phyloP scores from a whole-genome alignment of 192 early-diverging fungal genomes.

The Podila horticola region DNA sequence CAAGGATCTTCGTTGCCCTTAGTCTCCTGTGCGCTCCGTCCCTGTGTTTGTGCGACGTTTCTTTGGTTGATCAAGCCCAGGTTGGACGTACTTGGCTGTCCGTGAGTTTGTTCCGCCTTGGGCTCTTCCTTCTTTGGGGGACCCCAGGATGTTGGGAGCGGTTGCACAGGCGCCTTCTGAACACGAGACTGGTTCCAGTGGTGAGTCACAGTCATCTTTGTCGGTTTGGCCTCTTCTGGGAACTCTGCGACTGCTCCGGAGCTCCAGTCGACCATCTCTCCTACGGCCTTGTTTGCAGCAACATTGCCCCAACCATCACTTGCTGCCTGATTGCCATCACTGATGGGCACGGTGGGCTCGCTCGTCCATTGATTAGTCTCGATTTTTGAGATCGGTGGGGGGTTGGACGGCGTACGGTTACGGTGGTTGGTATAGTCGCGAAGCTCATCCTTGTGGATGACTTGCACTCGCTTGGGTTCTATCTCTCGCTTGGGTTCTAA shows the following conservation, averaged over 20 bases:
- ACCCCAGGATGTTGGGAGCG: neutral
- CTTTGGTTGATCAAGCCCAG: no score
- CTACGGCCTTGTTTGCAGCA: conserved; percentile 3
- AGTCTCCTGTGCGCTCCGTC: no score
- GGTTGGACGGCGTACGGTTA: no score
- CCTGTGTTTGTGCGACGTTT: no score
- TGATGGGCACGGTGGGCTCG: neutral
- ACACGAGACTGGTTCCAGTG: conserved; percentile 6
- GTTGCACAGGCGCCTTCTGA: neutral
- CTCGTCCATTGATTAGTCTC: neutral
- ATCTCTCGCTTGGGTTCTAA: no score
- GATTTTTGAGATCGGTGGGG: no score
- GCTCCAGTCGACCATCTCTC: conserved; percentile 32
- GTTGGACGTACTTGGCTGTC: no score
- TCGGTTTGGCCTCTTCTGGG: conserved; percentile 30
- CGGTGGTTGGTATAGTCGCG: no score
- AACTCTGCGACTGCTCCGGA: conserved; percentile 20
- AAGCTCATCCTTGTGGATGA: no score
- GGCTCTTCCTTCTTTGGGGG: neutral
- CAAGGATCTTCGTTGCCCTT: no score
- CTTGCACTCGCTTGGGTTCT: no score
- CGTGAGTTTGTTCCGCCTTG: no score
- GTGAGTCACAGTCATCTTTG: conserved; percentile 10
- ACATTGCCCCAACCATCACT: neutral
- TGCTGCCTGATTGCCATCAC: neutral